A percentile compares a stretch with the other conserved stretches of the same genome.
phyloP scores from a whole-genome alignment of 805 yeast genomes.

The Cyberlindnera lachancei region DNA sequence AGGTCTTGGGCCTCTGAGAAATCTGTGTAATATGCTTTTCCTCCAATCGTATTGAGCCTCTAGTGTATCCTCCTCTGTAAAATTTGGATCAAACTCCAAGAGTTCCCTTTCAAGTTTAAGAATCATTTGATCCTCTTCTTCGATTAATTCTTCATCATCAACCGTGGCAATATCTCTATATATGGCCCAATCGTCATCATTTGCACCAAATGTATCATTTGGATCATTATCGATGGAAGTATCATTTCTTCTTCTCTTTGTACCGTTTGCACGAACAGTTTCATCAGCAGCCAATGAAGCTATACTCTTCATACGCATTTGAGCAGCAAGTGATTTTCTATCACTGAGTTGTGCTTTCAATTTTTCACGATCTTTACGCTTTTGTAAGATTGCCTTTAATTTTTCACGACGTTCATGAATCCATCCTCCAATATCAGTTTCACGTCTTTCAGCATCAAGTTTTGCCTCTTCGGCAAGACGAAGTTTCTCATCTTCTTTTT shows the following conservation, averaged over 20 bases:
- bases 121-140: conserved; percentile 57
- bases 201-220: conserved; percentile 89
- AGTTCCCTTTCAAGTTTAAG: conserved; percentile 65
- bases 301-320: conserved; percentile 83
- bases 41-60: conserved; percentile 84
- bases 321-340: conserved; percentile 87
- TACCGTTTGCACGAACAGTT: conserved; percentile 26
- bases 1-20: conserved; percentile 84
- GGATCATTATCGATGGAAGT: conserved; percentile 77
- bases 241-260: conserved; percentile 41
- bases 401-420: conserved; percentile 57
- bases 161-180: conserved; percentile 75
- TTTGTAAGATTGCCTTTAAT: conserved; percentile 50
- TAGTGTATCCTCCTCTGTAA: conserved; percentile 76
- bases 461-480: conserved; percentile 51
- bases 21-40: conserved; percentile 70
- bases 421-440: conserved; percentile 72
- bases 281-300: conserved; percentile 81
- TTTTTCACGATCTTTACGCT: conserved; percentile 59
- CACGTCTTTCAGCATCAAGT: conserved; percentile 75
- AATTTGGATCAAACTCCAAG: conserved; percentile 75
- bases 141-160: conserved; percentile 75
- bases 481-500: conserved; percentile 59
- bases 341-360: conserved; percentile 73
- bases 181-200: conserved; percentile 92